Evolutionary conservation across 441 rosid genomes (phyloP).

Genomic region (Cnidoscolus chayamansa): DNA sequence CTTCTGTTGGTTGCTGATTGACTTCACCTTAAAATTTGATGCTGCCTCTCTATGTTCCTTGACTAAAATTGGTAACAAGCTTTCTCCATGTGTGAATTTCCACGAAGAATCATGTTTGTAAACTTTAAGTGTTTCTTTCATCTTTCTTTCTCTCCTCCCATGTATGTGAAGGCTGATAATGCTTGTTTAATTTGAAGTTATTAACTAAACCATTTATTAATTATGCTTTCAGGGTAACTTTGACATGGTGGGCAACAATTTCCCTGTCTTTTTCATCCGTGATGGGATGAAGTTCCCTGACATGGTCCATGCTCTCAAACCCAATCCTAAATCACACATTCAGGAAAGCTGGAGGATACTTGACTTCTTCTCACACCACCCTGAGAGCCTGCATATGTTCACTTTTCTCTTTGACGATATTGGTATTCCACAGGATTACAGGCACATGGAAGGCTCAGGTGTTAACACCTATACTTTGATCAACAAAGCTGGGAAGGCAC

Average conservation of each 20-base stretch:
- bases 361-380: conserved; percentile 91
- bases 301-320: conserved; percentile 85
- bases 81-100: neutral
- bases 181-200: neutral
- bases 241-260: conserved; percentile 95
- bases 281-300: conserved; percentile 98
- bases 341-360: conserved; percentile 93
- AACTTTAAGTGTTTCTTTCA: neutral
- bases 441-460: conserved; percentile 94
- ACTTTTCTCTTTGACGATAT: conserved; percentile 81
- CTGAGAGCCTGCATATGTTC: conserved; percentile 91
- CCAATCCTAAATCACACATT: conserved; percentile 89
- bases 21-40: neutral
- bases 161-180: no score
- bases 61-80: neutral
- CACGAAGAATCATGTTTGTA: neutral
- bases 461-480: conserved; percentile 79
- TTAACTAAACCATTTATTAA: neutral
- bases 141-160: no score
- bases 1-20: neutral
- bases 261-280: conserved; percentile 86
- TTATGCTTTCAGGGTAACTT: conserved; percentile 67
- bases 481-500: conserved; percentile 77
- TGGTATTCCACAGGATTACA: conserved; percentile 89
- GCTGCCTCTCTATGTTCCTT: neutral